Evolutionary conservation across 106 monocot species (phyloP), one percentile per base, ranked within the genome.

Genomic region (Gastrodia elata): DNA sequence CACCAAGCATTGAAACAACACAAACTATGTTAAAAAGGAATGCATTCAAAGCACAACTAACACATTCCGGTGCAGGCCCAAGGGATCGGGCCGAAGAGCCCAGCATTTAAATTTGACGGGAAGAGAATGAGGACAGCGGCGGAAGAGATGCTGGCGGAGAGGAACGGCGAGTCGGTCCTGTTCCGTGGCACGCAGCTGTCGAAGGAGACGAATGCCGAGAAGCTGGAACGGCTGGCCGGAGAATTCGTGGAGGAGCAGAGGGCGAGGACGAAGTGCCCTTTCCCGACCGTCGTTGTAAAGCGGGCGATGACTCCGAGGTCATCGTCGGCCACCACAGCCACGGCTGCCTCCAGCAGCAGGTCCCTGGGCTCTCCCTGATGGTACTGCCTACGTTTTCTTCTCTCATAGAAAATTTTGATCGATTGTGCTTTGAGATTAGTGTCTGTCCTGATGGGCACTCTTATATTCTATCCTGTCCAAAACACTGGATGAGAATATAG

Each of bases 111-210:
- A n/a, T 18, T 44, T 1, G 48, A 33, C 3, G 7, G 5, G 4
- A 40, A 74, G 57, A 59, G 18, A 20, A 34, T 46, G 38, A 38
- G 35, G 67, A 24, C 13, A 11, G 15, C 11, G 41, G 78, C 58
- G 40, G 46, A 73, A 39, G 67, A 65, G 36, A 73, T 73, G 67
- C 46, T 79, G 26, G 20, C 25, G 1, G 68, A 68, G 11, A 74
- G 39, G 35, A 79, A 68, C 39, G 37, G 46, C 0, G 79, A 79
- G 20, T 74, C 79, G 10, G 48, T 79, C 13, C 65, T 79, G 4
- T 79, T 79, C 55, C 22, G 48, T 3, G 79, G 79, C 36, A 79
- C 39, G 49, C 74, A 35, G 68, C 13, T 79, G 6, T 48, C 74
- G 1, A 35, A 65, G 18, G 22, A 67, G 49, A 74, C 52, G 39